A percentile compares a stretch with the other conserved stretches of the same genome.
Evolutionary conservation across 257 asterid genomes (phyloP).

Genomic region (Plantago major): DNA sequence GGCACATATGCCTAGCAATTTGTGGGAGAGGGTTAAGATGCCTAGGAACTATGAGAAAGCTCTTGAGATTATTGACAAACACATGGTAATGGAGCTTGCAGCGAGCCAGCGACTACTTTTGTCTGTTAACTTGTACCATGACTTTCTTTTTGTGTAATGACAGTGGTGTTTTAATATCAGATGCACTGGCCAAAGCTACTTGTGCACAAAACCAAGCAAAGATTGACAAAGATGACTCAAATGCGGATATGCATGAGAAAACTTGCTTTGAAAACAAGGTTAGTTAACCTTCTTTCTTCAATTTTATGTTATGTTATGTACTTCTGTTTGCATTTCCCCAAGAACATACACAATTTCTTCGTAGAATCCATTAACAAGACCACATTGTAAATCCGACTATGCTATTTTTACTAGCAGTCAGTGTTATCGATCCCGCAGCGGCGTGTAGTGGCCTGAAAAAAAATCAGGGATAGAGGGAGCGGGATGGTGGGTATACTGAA

Average conservation of each 20-base stretch:
- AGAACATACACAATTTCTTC: background rate
- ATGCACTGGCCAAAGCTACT: conserved; percentile 89
- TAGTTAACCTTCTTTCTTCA: background rate
- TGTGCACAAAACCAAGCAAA: conserved; percentile 83
- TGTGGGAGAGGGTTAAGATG: conserved; percentile 96
- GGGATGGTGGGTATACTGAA: no score
- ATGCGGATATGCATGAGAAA: conserved; percentile 98
- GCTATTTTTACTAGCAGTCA: no score
- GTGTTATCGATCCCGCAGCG: no score
- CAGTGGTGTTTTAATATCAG: conserved; percentile 32
- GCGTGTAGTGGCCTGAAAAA: no score
- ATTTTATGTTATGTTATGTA: background rate
- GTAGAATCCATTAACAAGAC: background rate
- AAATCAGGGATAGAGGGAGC: no score
- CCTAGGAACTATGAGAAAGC: conserved; percentile 88
- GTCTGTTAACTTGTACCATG: background rate
- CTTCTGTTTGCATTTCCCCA: background rate
- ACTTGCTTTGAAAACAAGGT: conserved; percentile 93
- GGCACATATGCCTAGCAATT: conserved; percentile 93
- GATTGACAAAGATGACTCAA: conserved; percentile 95
- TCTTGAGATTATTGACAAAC: conserved; percentile 88
- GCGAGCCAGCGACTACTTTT: background rate
- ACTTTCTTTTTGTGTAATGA: background rate
- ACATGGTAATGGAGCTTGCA: conserved; percentile 51
- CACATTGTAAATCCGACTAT: no score